Evolutionary conservation across 179 eudicot species (phyloP).

Genomic region (Beta lomatogona): DNA sequence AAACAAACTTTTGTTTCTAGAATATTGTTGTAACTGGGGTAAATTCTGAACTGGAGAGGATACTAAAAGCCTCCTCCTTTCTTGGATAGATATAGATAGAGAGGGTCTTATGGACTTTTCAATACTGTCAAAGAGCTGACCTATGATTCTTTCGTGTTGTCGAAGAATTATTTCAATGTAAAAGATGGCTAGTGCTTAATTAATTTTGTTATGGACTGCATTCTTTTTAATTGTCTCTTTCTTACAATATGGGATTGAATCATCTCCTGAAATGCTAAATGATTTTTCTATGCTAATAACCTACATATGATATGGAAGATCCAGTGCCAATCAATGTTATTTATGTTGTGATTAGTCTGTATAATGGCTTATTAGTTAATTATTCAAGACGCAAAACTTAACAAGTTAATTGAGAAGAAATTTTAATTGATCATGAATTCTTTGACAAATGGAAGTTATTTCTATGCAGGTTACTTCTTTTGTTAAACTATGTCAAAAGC

Average conservation of each 20-base stretch:
- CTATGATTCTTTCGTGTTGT: neutral
- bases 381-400: neutral
- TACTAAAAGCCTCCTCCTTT: neutral
- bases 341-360: neutral
- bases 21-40: neutral
- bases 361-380: neutral
- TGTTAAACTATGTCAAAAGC: constrained; percentile 89
- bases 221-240: neutral
- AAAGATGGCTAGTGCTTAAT: neutral
- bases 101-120: neutral
- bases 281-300: neutral
- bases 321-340: neutral
- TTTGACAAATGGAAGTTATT: constrained; percentile 18
- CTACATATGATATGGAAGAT: neutral
- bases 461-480: constrained; percentile 73
- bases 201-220: neutral
- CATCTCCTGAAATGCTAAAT: neutral
- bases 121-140: neutral
- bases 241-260: neutral
- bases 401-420: neutral
- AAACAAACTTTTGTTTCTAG: neutral
- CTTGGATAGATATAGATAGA: neutral
- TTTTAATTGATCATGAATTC: neutral
- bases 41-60: neutral
- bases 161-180: neutral